Conservation (phyloP, 2,329 filamentous ascomycete genomes). For the Aspergillus quadricinctus region DNA sequence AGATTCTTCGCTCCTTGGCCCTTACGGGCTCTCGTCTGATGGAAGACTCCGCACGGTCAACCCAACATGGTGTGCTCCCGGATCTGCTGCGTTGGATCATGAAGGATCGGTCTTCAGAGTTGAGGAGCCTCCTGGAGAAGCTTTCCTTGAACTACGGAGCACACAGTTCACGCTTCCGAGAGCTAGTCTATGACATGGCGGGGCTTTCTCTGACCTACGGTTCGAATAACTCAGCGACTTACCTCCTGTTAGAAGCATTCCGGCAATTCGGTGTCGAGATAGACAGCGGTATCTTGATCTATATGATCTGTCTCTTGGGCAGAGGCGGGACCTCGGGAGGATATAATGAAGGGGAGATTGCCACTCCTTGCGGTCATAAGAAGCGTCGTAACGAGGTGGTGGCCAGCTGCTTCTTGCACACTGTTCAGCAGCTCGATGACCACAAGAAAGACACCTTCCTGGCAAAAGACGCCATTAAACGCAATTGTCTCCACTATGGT, state of each 20-base stretch:
- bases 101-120: not conserved
- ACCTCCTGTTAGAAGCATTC: slow-evolving; percentile 4
- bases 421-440: not conserved
- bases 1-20: not conserved
- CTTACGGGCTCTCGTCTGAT: not conserved
- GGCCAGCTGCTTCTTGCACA: not conserved
- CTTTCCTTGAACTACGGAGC: not conserved
- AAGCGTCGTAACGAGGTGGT: not conserved
- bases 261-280: not conserved
- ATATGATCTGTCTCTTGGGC: slow-evolving; percentile 2
- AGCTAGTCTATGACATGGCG: not conserved
- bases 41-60: not conserved
- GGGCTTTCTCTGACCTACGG: not conserved
- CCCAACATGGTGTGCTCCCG: not conserved
- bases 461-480: slow-evolving; percentile 1
- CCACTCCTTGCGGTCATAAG: not conserved
- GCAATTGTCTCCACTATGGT: slow-evolving; percentile 7
- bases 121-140: not conserved
- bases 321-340: not conserved
- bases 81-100: not conserved
- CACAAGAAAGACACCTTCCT: not conserved
- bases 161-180: not conserved
- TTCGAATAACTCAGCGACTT: not conserved
- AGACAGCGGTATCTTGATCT: not conserved
- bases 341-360: not conserved